These are phyloP conservation scores for Geosmithia flava DNA, from an alignment of 2,329 filamentous ascomycete species.

Conservation along the genomic window DNA sequence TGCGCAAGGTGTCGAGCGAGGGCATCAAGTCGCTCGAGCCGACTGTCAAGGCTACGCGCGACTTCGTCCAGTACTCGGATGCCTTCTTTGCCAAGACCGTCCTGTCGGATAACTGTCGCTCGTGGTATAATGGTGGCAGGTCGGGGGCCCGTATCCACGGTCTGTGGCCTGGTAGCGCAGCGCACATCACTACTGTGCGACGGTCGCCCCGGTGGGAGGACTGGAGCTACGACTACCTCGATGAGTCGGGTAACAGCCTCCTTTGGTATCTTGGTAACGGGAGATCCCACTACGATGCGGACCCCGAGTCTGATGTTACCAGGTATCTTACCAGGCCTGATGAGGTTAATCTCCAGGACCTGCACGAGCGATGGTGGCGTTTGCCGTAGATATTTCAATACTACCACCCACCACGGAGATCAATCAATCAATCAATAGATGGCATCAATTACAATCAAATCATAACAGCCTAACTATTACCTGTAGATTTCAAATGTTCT, in stretches of 20 bases:
- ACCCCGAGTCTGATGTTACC: slow-evolving; percentile 45
- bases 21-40: slow-evolving; percentile 52
- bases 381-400: neutral
- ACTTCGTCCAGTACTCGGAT: slow-evolving; percentile 48
- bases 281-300: slow-evolving; percentile 45
- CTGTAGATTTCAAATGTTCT: too few species aligned
- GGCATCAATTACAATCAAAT: too few species aligned
- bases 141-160: slow-evolving; percentile 54
- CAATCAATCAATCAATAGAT: too few species aligned
- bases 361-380: slow-evolving; percentile 60
- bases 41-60: slow-evolving; percentile 45
- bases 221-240: slow-evolving; percentile 35
- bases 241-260: slow-evolving; percentile 35
- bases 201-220: slow-evolving; percentile 44
- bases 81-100: slow-evolving; percentile 43
- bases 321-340: slow-evolving; percentile 45
- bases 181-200: slow-evolving; percentile 46
- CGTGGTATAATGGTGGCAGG: slow-evolving; percentile 58
- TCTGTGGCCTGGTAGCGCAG: slow-evolving; percentile 56
- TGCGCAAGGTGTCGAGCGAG: slow-evolving; percentile 54
- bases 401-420: too few species aligned
- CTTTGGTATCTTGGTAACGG: slow-evolving; percentile 57
- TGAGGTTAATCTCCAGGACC: slow-evolving; percentile 44
- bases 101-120: slow-evolving; percentile 50
- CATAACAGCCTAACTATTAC: too few species aligned